phyloP scores from a whole-genome alignment of 805 yeast species.

The Zygotorulaspora florentina region DNA sequence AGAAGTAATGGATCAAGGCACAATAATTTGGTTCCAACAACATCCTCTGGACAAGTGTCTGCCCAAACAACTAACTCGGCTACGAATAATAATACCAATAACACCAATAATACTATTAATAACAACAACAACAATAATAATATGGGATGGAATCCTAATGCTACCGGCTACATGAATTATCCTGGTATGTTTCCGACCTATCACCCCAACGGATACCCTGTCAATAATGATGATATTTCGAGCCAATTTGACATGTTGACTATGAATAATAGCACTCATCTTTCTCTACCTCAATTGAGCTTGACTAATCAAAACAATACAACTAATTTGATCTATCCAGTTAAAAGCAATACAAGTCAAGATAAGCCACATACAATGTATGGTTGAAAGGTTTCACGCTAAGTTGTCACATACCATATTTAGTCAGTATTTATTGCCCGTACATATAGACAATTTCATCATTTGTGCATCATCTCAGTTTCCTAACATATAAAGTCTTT shows the following conservation, averaged over 20 bases:
- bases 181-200: slow-evolving; percentile 33
- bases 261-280: slow-evolving; percentile 28
- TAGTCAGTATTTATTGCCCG: neutral
- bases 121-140: slow-evolving; percentile 2
- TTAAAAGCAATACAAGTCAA: slow-evolving; percentile 13
- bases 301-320: slow-evolving; percentile 22
- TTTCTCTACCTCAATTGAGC: slow-evolving; percentile 32
- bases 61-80: slow-evolving; percentile 8
- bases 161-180: slow-evolving; percentile 21
- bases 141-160: slow-evolving; percentile 15
- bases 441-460: neutral
- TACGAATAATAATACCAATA: slow-evolving; percentile 15
- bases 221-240: slow-evolving; percentile 25
- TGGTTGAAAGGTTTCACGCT: slow-evolving; percentile 1
- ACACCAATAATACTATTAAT: slow-evolving; percentile 3
- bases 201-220: slow-evolving; percentile 12
- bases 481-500: neutral
- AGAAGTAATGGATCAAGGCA: slow-evolving; percentile 32
- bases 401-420: neutral
- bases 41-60: slow-evolving; percentile 12
- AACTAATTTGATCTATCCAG: slow-evolving; percentile 14
- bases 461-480: neutral
- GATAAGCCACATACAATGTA: slow-evolving; percentile 13
- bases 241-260: slow-evolving; percentile 31
- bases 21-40: slow-evolving; percentile 13